Evolutionary conservation across 768 basidiomycete species (phyloP), one percentile per base, ranked within the genome.

Genomic region (Leccinum ochraceum): DNA sequence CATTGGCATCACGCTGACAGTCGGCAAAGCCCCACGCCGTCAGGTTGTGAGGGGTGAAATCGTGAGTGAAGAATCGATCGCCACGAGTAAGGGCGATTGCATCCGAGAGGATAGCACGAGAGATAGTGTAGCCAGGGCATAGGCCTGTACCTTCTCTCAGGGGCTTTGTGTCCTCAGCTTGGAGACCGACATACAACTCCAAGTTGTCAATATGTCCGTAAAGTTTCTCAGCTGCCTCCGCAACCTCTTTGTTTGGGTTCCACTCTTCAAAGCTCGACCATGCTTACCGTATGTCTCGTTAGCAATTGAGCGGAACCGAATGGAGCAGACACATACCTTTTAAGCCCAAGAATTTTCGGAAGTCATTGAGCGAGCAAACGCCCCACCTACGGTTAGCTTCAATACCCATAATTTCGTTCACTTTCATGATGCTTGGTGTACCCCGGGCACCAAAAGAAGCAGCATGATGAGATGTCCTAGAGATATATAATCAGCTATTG

Each of bases 1-100:
- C 90, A 42, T 78, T 78, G 30, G 85, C 76, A 65, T 92, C 86
- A 59, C 90, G 85, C 64, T 91, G 88, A 71, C 89, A 90, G 71
- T 94, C 92, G 22, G 86, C 82, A 67, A 89, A 92, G 39, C 92
- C 92, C 92, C 92, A 94, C 4, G 89, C 76, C 3, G 92, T 94
- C 69, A 92, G 69, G 71, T 93, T 93, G 76, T 77, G 83, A 1
- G 92, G 87, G 0, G 92, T 94, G 70, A 84, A 89, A 68, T 94
- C 92, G 28, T 89, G 79, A 1, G 90, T 94, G 75, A 84, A 91
- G 79, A 85, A 89, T 56, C 92, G 81, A 68, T 94, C 92, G 32
- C 92, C 92, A 56, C 92, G 87, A 53, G 90, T 92, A 57, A 94
- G 84, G 13, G 92, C 90, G 58, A 94, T 89, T 30, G 92, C 92